Base-by-base conservation (phyloP, 129 eudicot species). In the Chrysanthemum seticuspe region DNA sequence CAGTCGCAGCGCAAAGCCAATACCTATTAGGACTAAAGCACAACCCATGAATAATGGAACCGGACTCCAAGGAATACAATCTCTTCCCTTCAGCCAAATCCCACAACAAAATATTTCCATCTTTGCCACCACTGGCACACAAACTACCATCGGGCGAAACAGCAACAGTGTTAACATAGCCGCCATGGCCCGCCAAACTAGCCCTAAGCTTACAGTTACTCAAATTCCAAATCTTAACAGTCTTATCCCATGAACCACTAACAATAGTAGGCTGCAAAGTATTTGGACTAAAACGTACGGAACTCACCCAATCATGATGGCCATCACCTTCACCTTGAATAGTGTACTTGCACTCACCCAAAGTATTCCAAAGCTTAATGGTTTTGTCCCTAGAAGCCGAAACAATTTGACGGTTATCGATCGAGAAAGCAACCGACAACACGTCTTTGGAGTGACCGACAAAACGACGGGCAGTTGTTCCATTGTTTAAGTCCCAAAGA, bases 1-100 rank as follows among this genome's bases (percentile, higher is more conserved):
- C 96, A 0, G 96, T 89, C 16, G 96, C 96, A 36, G 96, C 96
- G 29, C 96, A 89, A 0, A 89, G 85, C 96, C 96, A 89, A 80
- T 89, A 89, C 81, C 96, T 81, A 16, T 89, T 89, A 3, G 96
- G 96, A 18, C 96, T 89, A 29, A 89, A 89, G 62, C 91, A 89
- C 18, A 89, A 71, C 18, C 87, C 71, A 53, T 78, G 77, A 59
- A 78, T 65, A 3, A 78, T 78, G 0, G 78, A 72, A 25, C 82
- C 52, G 13, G 78, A 72, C 45, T 78, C 82, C 0, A 78, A 61
- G 0, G 77, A 78, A 27, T 65, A 78, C 52, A 78, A 16, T 1
- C 70, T 71, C 82, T 78, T 72, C 19, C 92, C 92, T 72, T 87
- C 96, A 34, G 89, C 87, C 88, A 88, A 79, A 77, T 88, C 91